These are phyloP conservation scores for Isabelozyma rhagii DNA, from an alignment of 805 yeast genomes.

Conservation along the genomic window DNA sequence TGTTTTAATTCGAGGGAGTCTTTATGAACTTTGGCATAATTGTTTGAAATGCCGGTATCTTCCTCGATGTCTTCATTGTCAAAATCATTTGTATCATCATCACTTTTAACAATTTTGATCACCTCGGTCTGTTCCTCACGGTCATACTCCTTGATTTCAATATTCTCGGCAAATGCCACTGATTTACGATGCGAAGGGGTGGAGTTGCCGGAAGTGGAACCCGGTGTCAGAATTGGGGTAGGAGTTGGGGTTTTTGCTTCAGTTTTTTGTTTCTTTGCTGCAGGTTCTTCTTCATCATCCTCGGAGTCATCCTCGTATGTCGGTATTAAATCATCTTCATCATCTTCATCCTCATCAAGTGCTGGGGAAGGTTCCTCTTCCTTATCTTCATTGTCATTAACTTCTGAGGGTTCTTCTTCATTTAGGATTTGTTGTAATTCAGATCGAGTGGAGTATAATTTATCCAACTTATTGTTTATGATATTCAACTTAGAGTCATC, in stretches of 20 bases:
- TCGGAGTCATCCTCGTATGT: conserved; percentile 18
- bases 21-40: conserved; percentile 24
- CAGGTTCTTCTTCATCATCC: conserved; percentile 14
- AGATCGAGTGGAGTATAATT: conserved; percentile 24
- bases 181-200: conserved; percentile 25
- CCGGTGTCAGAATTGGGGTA: neutral
- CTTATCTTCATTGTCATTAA: neutral
- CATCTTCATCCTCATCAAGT: conserved; percentile 17
- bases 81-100: conserved; percentile 13
- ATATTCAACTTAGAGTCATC: conserved; percentile 33
- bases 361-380: conserved; percentile 29
- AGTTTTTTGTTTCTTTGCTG: conserved; percentile 10
- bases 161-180: conserved; percentile 41
- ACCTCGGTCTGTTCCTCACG: conserved; percentile 30
- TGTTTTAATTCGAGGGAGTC: conserved; percentile 31
- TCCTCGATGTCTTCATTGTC: conserved; percentile 12
- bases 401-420: conserved; percentile 4
- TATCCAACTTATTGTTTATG: conserved; percentile 24
- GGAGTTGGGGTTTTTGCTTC: neutral
- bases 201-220: conserved; percentile 12
- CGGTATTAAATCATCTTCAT: conserved; percentile 19
- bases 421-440: conserved; percentile 30
- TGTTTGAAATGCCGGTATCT: conserved; percentile 9
- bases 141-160: conserved; percentile 40
- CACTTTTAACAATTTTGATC: conserved; percentile 19